Percentiles rank a stretch among this genome's conserved stretches.
phyloP scores from a whole-genome alignment of 129 eudicot species.

The Rutidosis leptorrhynchoides region DNA sequence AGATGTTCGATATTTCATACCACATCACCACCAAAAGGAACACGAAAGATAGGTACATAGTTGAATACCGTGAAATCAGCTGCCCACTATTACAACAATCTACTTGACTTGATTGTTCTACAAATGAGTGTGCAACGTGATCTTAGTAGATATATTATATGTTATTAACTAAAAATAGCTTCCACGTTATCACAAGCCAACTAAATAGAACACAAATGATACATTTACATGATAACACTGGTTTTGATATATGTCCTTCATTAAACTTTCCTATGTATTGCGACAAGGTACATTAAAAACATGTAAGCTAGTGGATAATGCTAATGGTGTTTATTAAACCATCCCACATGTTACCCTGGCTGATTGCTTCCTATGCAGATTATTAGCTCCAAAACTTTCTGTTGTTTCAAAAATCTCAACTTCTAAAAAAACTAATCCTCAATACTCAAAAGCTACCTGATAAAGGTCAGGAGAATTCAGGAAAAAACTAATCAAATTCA shows the following conservation, averaged over 20 bases:
- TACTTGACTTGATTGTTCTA: neutral
- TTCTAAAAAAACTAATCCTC: neutral
- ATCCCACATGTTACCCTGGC: slow-evolving; percentile 12
- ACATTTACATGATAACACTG: neutral
- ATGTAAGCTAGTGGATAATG: slow-evolving; percentile 20
- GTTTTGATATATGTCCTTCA: neutral
- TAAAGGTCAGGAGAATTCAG: slow-evolving; percentile 5
- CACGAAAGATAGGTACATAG: slow-evolving; percentile 1
- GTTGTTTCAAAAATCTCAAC: neutral
- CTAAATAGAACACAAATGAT: neutral
- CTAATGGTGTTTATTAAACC: slow-evolving; percentile 9
- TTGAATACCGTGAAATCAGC: neutral
- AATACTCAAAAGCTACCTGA: neutral
- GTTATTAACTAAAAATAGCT: neutral
- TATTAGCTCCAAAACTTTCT: slow-evolving; percentile 14
- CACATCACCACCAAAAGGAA: slow-evolving; percentile 2
- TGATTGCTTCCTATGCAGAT: slow-evolving; percentile 6
- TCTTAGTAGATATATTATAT: neutral
- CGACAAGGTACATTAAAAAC: slow-evolving; percentile 3
- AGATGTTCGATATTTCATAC: slow-evolving; percentile 11
- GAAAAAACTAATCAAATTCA: neutral
- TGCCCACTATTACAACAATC: slow-evolving; percentile 2
- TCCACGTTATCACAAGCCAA: neutral
- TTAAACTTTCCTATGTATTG: neutral
- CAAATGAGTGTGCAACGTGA: neutral